Evolutionary conservation across 345 rosid genomes (phyloP).

Genomic region (Physaria fendleri): DNA sequence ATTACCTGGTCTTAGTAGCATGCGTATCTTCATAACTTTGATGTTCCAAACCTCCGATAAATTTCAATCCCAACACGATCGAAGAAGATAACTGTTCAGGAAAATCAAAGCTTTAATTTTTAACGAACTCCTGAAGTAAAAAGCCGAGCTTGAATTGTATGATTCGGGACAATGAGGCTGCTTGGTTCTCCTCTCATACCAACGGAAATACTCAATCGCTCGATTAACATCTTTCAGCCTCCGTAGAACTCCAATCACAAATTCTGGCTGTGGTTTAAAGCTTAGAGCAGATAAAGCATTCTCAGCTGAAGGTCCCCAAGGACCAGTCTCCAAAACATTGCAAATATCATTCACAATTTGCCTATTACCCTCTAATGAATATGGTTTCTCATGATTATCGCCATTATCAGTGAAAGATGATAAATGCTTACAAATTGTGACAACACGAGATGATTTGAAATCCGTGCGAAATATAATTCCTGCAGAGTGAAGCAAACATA

Average conservation of each 20-base stretch:
- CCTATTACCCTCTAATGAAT: conserved; percentile 30
- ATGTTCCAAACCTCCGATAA: not conserved
- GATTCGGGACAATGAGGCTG: conserved; percentile 62
- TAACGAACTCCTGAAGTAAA: not conserved
- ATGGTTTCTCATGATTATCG: conserved; percentile 32
- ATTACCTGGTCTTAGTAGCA: conserved; percentile 26
- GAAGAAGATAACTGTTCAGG: not conserved
- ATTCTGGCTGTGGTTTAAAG: conserved; percentile 47
- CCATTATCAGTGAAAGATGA: conserved; percentile 33
- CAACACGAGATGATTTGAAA: conserved; percentile 18
- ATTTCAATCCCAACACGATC: conserved; percentile 2
- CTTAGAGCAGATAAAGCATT: conserved; percentile 43
- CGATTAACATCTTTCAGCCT: conserved; percentile 53
- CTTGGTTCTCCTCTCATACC: conserved; percentile 64
- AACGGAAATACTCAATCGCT: conserved; percentile 58
- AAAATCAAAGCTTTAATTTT: not conserved
- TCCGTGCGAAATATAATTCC: conserved; percentile 25
- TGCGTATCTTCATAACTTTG: conserved; percentile 1
- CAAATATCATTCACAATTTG: conserved; percentile 44
- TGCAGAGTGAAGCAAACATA: conserved; percentile 23
- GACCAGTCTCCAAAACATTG: conserved; percentile 49
- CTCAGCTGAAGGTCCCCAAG: conserved; percentile 71
- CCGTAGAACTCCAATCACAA: conserved; percentile 63
- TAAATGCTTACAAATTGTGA: conserved; percentile 24
- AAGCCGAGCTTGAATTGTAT: too few relatives aligned